Base-by-base conservation (phyloP, 768 basidiomycete genomes). In the Pleurotus pulmonarius region DNA sequence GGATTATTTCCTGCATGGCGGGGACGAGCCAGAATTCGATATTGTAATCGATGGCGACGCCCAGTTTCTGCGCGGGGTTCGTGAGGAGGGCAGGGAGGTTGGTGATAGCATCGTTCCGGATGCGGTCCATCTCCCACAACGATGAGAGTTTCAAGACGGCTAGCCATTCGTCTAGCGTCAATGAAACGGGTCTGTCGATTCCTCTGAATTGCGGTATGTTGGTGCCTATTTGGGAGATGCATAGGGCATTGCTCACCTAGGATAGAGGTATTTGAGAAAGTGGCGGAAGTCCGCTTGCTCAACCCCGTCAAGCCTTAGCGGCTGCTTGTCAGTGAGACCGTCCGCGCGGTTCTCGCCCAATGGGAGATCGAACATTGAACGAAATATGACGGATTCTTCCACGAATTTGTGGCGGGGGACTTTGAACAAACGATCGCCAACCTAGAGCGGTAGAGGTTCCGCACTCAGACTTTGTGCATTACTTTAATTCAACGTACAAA, bases 51-150 rank as follows among this genome's bases (percentile, higher is more conserved):
- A 52, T 59, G n/a, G 58, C 53, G 38, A 59, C 29, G n/a, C 37
- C 53, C 13, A 59, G 6, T 44, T 56, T 55, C 25, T 55, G 34
- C 11, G 52, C 46, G 18, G 53, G 20, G 20, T 59, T 52, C 12
- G 48, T 37, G 5, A 26, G 7, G 39, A 59, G 45, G 6, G n/a
- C 16, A 2, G 53, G 39, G 15, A 59, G 39, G 12, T 37, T 29
- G 20, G 24, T 8, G 12, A 67, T 62, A 3, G 59, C 51, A 8
- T 66, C 62, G 20, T 59, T 55, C 1, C 62, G 60, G 8, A 72
- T 56, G 4, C 56, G 29, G 12, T 53, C 55, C 16, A 56, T 49
- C n/a, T 56, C 47, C 58, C 58, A 58, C 41, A 55, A 5, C n/a
- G 58, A 41, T 7, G 58, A 16, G 22, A 58, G 49, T 46, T 46